phyloP scores from a whole-genome alignment of 78 protist species.

The Dictyostelium purpureum region DNA sequence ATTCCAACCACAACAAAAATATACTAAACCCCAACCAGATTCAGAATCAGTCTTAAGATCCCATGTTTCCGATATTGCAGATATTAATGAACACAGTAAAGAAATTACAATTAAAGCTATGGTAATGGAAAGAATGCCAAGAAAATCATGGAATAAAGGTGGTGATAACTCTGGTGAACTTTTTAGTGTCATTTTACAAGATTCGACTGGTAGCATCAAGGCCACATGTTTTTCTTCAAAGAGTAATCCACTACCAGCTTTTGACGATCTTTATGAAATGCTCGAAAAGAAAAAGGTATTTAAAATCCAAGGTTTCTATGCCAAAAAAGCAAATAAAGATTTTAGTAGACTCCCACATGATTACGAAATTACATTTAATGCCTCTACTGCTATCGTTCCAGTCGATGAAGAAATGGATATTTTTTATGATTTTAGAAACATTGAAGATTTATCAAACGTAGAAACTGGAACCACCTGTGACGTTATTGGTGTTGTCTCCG shows the following conservation, averaged over 20 bases:
- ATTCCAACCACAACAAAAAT: not conserved
- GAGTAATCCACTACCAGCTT: not conserved
- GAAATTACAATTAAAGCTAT: slow-evolving; percentile 1
- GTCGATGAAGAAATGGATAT: no score
- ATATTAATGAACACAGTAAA: not conserved
- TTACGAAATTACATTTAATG: not conserved
- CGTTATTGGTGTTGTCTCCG: slow-evolving; percentile 8
- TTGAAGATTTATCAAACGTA: not conserved
- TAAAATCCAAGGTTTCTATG: not conserved
- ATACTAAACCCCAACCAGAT: not conserved
- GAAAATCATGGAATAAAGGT: slow-evolving; percentile 1
- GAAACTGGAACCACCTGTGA: not conserved
- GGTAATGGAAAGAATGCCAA: not conserved
- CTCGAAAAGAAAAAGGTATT: not conserved
- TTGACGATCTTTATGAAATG: not conserved
- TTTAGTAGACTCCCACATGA: slow-evolving; percentile 9
- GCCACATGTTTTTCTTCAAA: slow-evolving; percentile 11
- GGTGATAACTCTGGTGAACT: not conserved
- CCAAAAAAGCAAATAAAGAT: not conserved
- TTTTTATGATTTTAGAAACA: not conserved
- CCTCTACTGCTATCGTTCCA: not conserved
- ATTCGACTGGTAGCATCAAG: slow-evolving; percentile 22
- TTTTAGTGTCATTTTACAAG: not conserved
- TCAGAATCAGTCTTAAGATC: no score
- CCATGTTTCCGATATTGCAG: not conserved